These are phyloP conservation scores for Parastagonospora avenae DNA, from an alignment of 2,329 filamentous ascomycete genomes.

Conservation along the genomic window DNA sequence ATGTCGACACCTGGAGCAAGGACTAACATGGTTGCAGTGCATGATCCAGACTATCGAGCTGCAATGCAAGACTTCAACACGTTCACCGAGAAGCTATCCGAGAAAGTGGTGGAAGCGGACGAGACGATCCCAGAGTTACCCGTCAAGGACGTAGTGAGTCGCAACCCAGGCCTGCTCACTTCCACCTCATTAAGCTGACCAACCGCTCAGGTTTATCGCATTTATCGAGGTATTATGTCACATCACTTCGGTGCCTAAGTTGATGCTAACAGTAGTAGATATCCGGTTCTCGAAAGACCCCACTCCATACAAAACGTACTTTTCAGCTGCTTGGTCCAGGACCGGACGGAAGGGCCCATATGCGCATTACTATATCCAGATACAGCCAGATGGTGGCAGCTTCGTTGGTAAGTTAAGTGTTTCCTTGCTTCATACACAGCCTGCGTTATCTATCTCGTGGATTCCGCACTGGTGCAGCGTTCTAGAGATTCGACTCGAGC, in stretches of 20 bases:
- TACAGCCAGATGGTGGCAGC: slow-evolving; percentile 68
- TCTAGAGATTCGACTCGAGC: too few relatives aligned
- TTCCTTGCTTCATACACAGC: background rate
- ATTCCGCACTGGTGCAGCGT: too few relatives aligned
- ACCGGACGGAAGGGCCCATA: slow-evolving; percentile 72
- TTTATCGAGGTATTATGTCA: slow-evolving; percentile 64
- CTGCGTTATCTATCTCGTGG: background rate
- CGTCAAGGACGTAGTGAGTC: slow-evolving; percentile 73
- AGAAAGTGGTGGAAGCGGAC: slow-evolving; percentile 73
- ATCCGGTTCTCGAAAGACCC: slow-evolving; percentile 82
- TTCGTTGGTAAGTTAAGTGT: slow-evolving; percentile 67
- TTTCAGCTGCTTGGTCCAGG: slow-evolving; percentile 84
- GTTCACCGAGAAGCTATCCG: slow-evolving; percentile 74
- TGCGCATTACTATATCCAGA: slow-evolving; percentile 85
- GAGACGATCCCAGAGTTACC: slow-evolving; percentile 86
- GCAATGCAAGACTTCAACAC: slow-evolving; percentile 81
- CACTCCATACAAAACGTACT: slow-evolving; percentile 89
- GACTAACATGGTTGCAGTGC: slow-evolving; percentile 57
- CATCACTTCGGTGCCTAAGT: background rate
- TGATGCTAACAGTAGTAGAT: slow-evolving; percentile 53
- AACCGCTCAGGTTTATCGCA: slow-evolving; percentile 70
- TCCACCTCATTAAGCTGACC: slow-evolving; percentile 1
- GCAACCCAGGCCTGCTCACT: background rate
- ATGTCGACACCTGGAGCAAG: too few relatives aligned
- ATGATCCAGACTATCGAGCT: slow-evolving; percentile 79